Evolutionary conservation across 768 basidiomycete genomes (phyloP).

Genomic region (Rhodotorula kratochvilovae): DNA sequence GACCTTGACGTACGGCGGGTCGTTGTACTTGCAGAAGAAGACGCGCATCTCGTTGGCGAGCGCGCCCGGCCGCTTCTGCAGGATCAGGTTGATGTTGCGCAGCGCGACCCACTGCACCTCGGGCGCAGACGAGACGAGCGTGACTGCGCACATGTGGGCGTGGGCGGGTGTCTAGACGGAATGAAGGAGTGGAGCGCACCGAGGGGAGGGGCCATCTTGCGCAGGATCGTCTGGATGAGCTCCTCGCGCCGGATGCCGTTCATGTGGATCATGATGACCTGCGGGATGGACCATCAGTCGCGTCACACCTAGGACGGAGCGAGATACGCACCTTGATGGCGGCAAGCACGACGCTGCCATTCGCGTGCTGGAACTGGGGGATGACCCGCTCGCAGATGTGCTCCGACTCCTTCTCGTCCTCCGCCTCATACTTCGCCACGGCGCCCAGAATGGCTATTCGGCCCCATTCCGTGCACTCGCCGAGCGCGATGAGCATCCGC

Average conservation of each 20-base stretch:
- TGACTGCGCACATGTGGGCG: constrained; percentile 54
- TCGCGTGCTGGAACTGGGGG: constrained; percentile 96
- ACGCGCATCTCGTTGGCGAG: constrained; percentile 96
- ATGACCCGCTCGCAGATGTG: constrained; percentile 98
- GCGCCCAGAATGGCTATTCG: constrained; percentile 87
- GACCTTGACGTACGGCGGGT: constrained; percentile 96
- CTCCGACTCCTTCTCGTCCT: constrained; percentile 90
- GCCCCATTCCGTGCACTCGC: constrained; percentile 99
- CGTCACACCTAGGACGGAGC: too few relatives aligned
- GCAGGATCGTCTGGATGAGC: constrained; percentile 72
- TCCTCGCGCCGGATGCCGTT: constrained; percentile 74
- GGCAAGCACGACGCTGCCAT: constrained; percentile 91
- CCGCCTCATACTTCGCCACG: constrained; percentile 71
- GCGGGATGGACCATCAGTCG: neutral
- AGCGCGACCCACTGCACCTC: constrained; percentile 99
- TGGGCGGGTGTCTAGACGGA: too few relatives aligned
- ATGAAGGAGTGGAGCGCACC: too few relatives aligned
- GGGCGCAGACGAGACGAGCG: constrained; percentile 88
- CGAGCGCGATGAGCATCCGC: constrained; percentile 88
- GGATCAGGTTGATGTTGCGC: constrained; percentile 89
- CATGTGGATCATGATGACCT: constrained; percentile 99
- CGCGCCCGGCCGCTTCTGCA: constrained; percentile 86
- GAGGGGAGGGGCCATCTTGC: constrained; percentile 93
- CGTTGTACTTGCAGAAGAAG: constrained; percentile 99
- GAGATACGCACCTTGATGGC: constrained; percentile 70